Conservation (phyloP, 1,284 basidiomycete species). For the Naganishia sp. region DNA sequence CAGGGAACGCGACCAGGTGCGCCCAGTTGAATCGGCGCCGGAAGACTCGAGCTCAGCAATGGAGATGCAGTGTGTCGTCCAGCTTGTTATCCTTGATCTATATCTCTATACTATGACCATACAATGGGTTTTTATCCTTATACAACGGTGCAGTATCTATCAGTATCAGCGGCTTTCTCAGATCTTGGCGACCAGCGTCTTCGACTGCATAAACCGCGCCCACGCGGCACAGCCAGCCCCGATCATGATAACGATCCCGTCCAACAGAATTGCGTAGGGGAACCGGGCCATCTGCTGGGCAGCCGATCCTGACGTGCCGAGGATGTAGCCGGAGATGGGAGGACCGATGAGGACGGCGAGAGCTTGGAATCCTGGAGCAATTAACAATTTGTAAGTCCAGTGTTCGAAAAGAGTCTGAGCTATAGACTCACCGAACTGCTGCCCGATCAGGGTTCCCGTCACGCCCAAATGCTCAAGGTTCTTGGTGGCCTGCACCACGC, state of each 20-base stretch:
- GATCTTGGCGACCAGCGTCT: constrained; percentile 20
- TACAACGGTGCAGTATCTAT: constrained; percentile 3
- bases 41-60: no score
- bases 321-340: constrained; percentile 45
- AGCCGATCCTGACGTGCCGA: constrained; percentile 37
- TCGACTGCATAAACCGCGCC: constrained; percentile 12
- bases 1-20: background rate
- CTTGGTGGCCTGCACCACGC: constrained; percentile 38
- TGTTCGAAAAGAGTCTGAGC: background rate
- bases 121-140: constrained; percentile 3
- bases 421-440: constrained; percentile 43
- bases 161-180: constrained; percentile 3
- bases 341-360: constrained; percentile 43
- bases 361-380: constrained; percentile 40
- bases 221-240: constrained; percentile 18
- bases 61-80: no score
- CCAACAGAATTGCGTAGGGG: constrained; percentile 27
- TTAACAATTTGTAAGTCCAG: background rate
- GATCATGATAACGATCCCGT: constrained; percentile 28
- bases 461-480: constrained; percentile 40
- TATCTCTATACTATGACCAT: background rate
- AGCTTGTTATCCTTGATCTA: background rate
- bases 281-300: constrained; percentile 19
- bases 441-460: constrained; percentile 47
- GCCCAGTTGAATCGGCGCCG: background rate